Base-by-base conservation (phyloP, 2,329 filamentous ascomycete genomes). In the Tympanopsis confertula region DNA sequence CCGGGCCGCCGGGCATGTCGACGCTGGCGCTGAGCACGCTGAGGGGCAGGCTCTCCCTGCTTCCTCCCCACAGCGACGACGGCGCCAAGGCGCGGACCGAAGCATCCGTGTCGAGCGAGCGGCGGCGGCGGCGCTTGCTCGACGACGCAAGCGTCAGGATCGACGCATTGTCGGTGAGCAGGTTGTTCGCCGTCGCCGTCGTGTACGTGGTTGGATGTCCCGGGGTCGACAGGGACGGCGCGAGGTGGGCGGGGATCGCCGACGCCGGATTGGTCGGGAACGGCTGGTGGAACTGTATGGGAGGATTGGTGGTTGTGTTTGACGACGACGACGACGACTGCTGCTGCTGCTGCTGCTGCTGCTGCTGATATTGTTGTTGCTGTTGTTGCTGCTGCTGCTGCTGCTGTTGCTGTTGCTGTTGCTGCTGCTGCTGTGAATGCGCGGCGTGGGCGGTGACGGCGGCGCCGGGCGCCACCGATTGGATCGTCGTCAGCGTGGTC, bases 121-220 rank as follows among this genome's bases (percentile, higher is more conserved):
- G 74, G 36, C 85, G 74, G 24, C 86, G 78, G 19, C 79, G 73
- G 26, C 81, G 75, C 60, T 89, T 86, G 45, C 81, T 86, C 0
- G 83, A 88, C 3, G 84, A 89, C 2, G 86, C 86, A 13, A 93
- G 68, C 0, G 86, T 93, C 42, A 93, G 62, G 47, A 93, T 88
- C 19, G 84, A 89, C 17, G 86, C 86, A 53, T 93, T 86, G 55
- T 93, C 86, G 1, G 82, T 86, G 22, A 89, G 65, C 4, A 89
- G 69, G 49, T 85, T 86, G 58, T 88, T 87, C 38, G 85, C 84
- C 0, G 82, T 89, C 2, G 83, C 83, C n/a, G 72, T 74, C 37
- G 69, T 73, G 56, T 89, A 89, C 0, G 82, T 88, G 4, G 77
- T 73, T 2, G 82, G 82, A 47, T 78, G 71, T 37, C 62, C 53